Base-by-base conservation (phyloP, 2,329 filamentous ascomycete species). In the Colletotrichum noveboracense region DNA sequence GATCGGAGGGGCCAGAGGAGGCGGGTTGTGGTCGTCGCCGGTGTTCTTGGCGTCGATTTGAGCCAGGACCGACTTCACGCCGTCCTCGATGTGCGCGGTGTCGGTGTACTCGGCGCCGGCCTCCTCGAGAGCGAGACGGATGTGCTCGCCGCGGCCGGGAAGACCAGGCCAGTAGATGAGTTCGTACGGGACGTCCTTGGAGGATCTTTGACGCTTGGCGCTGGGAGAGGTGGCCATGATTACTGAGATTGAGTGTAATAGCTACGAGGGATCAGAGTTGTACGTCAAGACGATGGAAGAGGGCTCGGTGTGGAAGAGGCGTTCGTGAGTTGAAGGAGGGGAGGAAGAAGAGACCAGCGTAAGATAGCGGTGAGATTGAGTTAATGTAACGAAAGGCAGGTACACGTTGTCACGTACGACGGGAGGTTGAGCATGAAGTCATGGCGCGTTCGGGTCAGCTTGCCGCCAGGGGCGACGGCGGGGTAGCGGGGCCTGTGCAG, bases 111-210 rank as follows among this genome's bases (percentile, higher is more conserved):
- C 82, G 2, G 90, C 90, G 21, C 89, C 89, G 24, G 91, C 88
- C 68, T 94, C 93, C 85, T 96, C 94, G 78, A 96, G 91, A 18
- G 89, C 89, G 13, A 96, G 89, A 26, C 94, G 94, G 81, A 96
- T 86, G 82, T 92, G 91, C 82, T 96, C 94, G 76, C 92, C 94
- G 65, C 94, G 93, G 55, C 94, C 94, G 38, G 94, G 94, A 30
- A 95, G 85, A 21, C 83, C 84, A 21, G 93, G 93, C 90, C 93
- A 94, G 88, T 96, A 96, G 81, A 94, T 87, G 73, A 94, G 89
- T 78, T 93, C 87, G 81, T 93, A 94, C 1, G 88, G 85, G 70
- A 85, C 82, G 64, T 88, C 86, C 76, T 89, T 87, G 79, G 83
- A 77, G 18, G 81, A 80, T 34, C 81, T 84, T 68, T 79, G 66